Evolutionary conservation across 306 rosid genomes (phyloP).

Genomic region (Glycine latifolia): DNA sequence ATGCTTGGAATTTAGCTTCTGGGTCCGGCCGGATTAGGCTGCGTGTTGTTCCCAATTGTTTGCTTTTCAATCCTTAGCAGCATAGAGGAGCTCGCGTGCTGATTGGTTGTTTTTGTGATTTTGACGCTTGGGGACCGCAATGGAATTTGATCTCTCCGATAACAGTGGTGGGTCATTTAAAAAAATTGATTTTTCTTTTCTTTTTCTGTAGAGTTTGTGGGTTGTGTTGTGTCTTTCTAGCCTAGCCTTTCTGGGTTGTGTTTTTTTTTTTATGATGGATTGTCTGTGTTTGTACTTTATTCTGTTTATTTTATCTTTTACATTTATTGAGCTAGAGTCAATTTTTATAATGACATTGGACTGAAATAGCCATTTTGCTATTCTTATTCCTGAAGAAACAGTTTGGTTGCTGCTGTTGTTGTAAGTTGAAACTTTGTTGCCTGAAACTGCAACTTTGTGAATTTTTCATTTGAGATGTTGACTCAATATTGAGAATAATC

Average conservation of each 20-base stretch:
- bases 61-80: slow-evolving; percentile 23
- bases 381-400: slow-evolving; percentile 31
- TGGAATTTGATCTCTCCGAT: slow-evolving; percentile 81
- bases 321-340: not conserved
- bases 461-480: slow-evolving; percentile 10
- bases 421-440: slow-evolving; percentile 28
- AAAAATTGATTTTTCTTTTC: not conserved
- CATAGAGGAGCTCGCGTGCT: slow-evolving; percentile 7
- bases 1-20: slow-evolving; percentile 35
- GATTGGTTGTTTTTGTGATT: slow-evolving; percentile 41
- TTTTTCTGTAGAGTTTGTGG: not conserved
- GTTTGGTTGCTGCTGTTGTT: slow-evolving; percentile 27
- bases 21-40: slow-evolving; percentile 1
- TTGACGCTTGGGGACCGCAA: no score
- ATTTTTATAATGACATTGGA: slow-evolving; percentile 10
- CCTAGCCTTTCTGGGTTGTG: slow-evolving; percentile 1
- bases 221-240: not conserved
- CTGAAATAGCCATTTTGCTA: slow-evolving; percentile 25
- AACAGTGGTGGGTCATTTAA: slow-evolving; percentile 73
- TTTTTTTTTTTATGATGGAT: slow-evolving; percentile 12
- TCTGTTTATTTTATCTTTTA: slow-evolving; percentile 8
- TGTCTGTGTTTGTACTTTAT: slow-evolving; percentile 7
- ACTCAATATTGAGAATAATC: not conserved
- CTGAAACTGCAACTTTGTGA: slow-evolving; percentile 8
- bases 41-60: slow-evolving; percentile 16